Evolutionary conservation across 2,329 filamentous ascomycete species (phyloP).

Genomic region (Dichotomopilus funicola): DNA sequence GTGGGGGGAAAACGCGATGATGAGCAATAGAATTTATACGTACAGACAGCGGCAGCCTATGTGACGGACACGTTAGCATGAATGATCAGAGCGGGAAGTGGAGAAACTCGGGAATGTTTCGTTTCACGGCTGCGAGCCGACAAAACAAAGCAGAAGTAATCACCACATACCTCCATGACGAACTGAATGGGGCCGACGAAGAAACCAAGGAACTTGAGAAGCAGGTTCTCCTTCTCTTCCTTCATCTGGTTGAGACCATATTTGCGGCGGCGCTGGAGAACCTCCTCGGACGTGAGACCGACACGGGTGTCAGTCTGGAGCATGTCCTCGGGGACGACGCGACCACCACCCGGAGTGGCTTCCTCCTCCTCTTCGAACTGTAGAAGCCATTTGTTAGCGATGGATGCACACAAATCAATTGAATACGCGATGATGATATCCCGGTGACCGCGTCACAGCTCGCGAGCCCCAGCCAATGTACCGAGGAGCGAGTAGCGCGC

Average conservation of each 20-base stretch:
- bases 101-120: constrained; percentile 16
- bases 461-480: no score
- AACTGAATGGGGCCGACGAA: constrained; percentile 89
- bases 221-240: constrained; percentile 78
- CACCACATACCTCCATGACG: constrained; percentile 71
- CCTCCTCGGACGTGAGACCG: constrained; percentile 66
- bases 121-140: constrained; percentile 18
- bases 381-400: constrained; percentile 14
- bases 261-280: constrained; percentile 56
- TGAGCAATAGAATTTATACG: constrained; percentile 13
- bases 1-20: background rate
- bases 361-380: constrained; percentile 51
- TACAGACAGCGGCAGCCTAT: constrained; percentile 32
- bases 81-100: constrained; percentile 11
- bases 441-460: no score
- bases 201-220: constrained; percentile 76
- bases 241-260: constrained; percentile 83
- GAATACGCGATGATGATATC: background rate
- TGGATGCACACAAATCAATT: background rate
- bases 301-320: constrained; percentile 66
- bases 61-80: constrained; percentile 18
- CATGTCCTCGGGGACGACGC: constrained; percentile 59
- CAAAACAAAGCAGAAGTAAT: constrained; percentile 8
- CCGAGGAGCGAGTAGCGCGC: no score
- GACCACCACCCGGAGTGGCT: constrained; percentile 44